Evolutionary conservation across 225 moss, liverwort and hornwort genomes (phyloP).

Genomic region (Pleurozium schreberi): DNA sequence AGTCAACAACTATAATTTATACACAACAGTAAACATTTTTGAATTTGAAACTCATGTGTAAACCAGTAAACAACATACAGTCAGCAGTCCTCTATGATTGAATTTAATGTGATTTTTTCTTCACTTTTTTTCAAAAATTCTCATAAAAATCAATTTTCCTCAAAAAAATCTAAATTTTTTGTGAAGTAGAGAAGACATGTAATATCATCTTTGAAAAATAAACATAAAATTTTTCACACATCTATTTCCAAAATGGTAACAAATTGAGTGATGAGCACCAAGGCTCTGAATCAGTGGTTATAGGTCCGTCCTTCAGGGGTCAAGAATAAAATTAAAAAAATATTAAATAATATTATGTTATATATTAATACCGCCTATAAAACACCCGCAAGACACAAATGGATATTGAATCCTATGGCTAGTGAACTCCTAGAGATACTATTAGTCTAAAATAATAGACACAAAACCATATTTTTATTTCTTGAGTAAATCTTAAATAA

Average conservation of each 20-base stretch:
- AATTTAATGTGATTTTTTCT: background rate
- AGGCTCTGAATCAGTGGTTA: too few relatives aligned
- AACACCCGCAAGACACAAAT: fast-evolving
- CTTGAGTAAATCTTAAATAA: background rate
- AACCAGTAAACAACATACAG: background rate
- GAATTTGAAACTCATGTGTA: background rate
- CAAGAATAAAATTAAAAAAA: fast-evolving
- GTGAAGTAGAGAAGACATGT: too few relatives aligned
- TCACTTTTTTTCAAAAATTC: too few relatives aligned
- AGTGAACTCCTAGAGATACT: background rate
- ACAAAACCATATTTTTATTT: background rate
- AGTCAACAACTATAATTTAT: background rate
- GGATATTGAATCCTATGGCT: background rate
- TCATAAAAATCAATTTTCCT: background rate
- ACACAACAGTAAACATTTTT: background rate
- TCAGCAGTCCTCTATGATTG: background rate
- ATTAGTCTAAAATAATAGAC: background rate
- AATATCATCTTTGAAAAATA: too few relatives aligned
- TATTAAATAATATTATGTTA: fast-evolving
- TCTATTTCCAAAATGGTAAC: too few relatives aligned
- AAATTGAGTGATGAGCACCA: too few relatives aligned
- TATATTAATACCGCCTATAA: background rate
- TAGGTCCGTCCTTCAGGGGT: too few relatives aligned
- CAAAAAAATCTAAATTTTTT: too few relatives aligned
- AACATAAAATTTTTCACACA: too few relatives aligned